Conservation (phyloP, 139 green algal genomes). For the Coelastrella sp. region DNA sequence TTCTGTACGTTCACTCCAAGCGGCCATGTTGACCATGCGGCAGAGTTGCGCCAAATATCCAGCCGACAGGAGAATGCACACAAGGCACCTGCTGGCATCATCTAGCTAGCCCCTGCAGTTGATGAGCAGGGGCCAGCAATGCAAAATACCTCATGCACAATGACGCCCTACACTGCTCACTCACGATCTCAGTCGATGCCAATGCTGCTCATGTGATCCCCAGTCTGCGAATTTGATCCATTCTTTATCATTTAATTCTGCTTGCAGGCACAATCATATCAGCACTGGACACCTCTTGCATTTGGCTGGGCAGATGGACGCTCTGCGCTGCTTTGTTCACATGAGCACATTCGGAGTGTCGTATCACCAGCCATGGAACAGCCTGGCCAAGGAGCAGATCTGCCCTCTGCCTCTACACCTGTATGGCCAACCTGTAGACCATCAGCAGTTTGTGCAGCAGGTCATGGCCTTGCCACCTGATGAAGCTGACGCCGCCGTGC, state of each 20-base stretch:
- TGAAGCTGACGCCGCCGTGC: background rate
- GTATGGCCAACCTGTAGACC: background rate
- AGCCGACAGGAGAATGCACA: background rate
- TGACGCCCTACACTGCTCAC: no score
- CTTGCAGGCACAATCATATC: slow-evolving; percentile 12
- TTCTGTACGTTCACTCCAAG: no score
- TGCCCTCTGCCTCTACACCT: background rate
- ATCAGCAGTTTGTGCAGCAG: background rate
- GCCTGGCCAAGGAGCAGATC: slow-evolving; percentile 1
- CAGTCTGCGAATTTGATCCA: background rate
- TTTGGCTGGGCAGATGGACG: background rate
- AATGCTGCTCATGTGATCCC: no score
- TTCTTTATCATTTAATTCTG: background rate
- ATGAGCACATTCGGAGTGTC: slow-evolving; percentile 8
- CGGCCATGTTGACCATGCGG: no score
- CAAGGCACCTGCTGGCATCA: background rate
- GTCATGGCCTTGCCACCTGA: background rate
- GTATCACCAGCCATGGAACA: background rate
- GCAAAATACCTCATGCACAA: background rate
- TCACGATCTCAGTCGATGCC: no score
- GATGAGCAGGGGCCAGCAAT: background rate
- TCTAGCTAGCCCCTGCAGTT: background rate
- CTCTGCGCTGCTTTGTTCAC: slow-evolving; percentile 10
- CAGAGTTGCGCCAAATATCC: no score
- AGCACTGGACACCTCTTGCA: slow-evolving; percentile 9